These are phyloP conservation scores for Spinacia oleracea DNA, from an alignment of 179 eudicot species.

Conservation along the genomic window DNA sequence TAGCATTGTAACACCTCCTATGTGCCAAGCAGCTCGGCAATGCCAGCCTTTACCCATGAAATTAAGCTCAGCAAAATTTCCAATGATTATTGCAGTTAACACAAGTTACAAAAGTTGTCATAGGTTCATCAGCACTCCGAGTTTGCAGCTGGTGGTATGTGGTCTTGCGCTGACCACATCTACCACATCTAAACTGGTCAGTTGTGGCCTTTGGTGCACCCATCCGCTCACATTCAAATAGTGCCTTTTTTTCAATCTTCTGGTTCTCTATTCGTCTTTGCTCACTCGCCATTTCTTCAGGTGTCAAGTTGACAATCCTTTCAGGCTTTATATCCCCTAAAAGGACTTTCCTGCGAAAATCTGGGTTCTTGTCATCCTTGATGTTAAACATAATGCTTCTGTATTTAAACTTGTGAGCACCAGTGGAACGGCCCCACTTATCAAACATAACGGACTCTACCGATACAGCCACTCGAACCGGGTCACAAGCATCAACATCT, in stretches of 20 bases:
- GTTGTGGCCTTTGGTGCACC: conserved; percentile 61
- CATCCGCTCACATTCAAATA: conserved; percentile 64
- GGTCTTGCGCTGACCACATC: conserved; percentile 60
- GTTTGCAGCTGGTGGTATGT: conserved; percentile 79
- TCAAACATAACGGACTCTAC: conserved; percentile 71
- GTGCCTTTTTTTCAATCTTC: conserved; percentile 58
- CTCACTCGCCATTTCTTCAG: conserved; percentile 75
- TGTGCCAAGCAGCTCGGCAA: conserved; percentile 1
- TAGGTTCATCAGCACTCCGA: conserved; percentile 80
- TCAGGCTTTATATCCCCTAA: conserved; percentile 55
- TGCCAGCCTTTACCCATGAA: neutral
- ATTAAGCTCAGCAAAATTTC: conserved; percentile 42
- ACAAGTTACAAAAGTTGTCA: conserved; percentile 79
- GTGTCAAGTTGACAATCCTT: conserved; percentile 45
- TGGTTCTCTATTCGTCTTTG: conserved; percentile 52
- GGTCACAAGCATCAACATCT: conserved; percentile 52
- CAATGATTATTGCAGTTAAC: conserved; percentile 60
- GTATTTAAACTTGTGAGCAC: conserved; percentile 58
- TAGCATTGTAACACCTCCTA: neutral
- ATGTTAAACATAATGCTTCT: conserved; percentile 69
- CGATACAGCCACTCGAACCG: conserved; percentile 61
- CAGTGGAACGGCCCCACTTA: conserved; percentile 62
- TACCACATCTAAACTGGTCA: conserved; percentile 61
- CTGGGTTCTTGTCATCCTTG: conserved; percentile 67
- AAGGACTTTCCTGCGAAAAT: conserved; percentile 69